Evolutionary conservation across 2,329 filamentous ascomycete genomes (phyloP).

Genomic region (Esteya vermicola): DNA sequence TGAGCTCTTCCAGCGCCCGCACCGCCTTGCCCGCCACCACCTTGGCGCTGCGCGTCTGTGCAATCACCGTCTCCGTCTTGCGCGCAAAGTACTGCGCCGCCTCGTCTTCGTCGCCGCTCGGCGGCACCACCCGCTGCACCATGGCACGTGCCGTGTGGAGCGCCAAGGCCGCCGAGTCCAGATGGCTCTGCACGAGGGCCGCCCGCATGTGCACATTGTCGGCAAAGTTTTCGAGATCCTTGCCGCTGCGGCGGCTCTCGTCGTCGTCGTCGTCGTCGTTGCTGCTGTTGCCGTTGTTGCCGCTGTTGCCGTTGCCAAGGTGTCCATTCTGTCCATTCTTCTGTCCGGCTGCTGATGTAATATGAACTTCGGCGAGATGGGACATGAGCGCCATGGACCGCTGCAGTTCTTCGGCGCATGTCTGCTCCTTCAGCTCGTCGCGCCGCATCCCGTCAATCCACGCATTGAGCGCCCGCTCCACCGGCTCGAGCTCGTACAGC

Average conservation of each 20-base stretch:
- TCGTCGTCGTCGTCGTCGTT: background rate
- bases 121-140: constrained; percentile 50
- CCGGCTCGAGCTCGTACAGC: constrained; percentile 75
- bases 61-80: constrained; percentile 57
- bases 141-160: constrained; percentile 50
- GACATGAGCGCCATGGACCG: constrained; percentile 73
- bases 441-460: constrained; percentile 77
- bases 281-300: constrained; percentile 4
- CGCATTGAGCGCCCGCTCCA: constrained; percentile 75
- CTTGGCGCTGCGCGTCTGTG: constrained; percentile 68
- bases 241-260: constrained; percentile 3
- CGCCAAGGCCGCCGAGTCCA: constrained; percentile 62
- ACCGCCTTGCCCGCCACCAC: constrained; percentile 69
- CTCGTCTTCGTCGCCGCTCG: constrained; percentile 49
- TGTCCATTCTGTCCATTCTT: background rate
- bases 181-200: constrained; percentile 61
- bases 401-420: constrained; percentile 68
- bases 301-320: background rate
- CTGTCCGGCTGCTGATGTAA: constrained; percentile 25
- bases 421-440: constrained; percentile 74
- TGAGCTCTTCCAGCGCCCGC: constrained; percentile 63
- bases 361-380: constrained; percentile 73
- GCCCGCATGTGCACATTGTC: constrained; percentile 69
- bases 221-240: constrained; percentile 57
- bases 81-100: constrained; percentile 51